Evolutionary conservation across 179 eudicot genomes (phyloP).

Genomic region (Heliamphora pulchella): DNA sequence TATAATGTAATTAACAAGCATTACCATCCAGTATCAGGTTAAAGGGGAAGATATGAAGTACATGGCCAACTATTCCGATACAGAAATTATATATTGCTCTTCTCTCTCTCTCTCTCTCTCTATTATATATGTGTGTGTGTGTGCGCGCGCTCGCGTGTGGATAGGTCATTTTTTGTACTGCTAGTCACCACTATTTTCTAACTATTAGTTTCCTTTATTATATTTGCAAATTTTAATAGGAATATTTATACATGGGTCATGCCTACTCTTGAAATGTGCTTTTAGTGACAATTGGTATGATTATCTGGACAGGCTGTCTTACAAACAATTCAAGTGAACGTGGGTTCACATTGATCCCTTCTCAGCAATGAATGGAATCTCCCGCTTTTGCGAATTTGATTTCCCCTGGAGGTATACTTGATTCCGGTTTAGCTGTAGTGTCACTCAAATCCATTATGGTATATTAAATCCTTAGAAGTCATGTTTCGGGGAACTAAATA

Average conservation of each 20-base stretch:
- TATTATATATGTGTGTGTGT: too few relatives aligned
- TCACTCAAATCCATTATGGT: background rate
- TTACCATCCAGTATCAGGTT: background rate
- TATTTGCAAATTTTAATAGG: background rate
- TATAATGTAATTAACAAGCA: background rate
- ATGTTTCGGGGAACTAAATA: background rate
- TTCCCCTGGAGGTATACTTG: constrained; percentile 72
- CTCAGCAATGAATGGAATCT: constrained; percentile 90
- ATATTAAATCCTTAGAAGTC: background rate
- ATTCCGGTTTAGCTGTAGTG: background rate
- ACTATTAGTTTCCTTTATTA: background rate
- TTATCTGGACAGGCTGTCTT: constrained; percentile 39
- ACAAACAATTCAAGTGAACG: constrained; percentile 39
- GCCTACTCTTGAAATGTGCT: background rate
- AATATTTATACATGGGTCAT: background rate
- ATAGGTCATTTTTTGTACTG: too few relatives aligned
- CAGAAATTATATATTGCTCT: background rate
- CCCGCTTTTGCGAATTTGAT: constrained; percentile 72
- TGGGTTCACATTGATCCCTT: constrained; percentile 78
- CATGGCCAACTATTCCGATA: background rate
- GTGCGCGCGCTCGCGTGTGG: too few relatives aligned
- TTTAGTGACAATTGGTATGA: constrained; percentile 3
- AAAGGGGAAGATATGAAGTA: background rate
- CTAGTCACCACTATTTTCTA: too few relatives aligned
- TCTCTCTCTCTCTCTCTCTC: background rate